These are phyloP conservation scores for Mycena venus DNA, from an alignment of 768 basidiomycete species.

Conservation along the genomic window DNA sequence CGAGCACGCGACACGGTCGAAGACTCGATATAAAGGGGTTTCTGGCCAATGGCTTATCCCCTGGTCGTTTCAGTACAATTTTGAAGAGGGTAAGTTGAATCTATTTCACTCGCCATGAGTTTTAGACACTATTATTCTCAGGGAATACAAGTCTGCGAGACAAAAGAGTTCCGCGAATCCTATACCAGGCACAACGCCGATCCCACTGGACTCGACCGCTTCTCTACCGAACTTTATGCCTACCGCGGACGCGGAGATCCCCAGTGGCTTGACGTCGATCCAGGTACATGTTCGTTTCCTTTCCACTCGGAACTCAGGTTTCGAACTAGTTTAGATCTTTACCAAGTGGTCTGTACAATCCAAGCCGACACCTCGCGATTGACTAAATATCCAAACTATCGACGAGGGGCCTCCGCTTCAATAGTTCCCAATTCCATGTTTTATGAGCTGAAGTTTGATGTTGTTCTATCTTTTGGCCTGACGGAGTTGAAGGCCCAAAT, in stretches of 20 bases:
- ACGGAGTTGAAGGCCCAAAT: slow-evolving; percentile 68
- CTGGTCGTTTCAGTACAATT: neutral
- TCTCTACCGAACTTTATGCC: slow-evolving; percentile 1
- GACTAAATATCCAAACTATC: neutral
- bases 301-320: neutral
- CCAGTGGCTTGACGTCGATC: slow-evolving; percentile 27
- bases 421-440: slow-evolving; percentile 27
- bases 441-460: slow-evolving; percentile 53
- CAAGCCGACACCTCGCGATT: slow-evolving; percentile 13
- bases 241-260: slow-evolving; percentile 18
- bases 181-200: neutral
- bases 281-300: neutral
- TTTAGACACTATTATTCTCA: slow-evolving; percentile 45
- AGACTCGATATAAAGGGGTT: neutral
- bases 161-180: neutral
- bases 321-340: neutral
- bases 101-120: neutral
- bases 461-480: slow-evolving; percentile 64
- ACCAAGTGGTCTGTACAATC: neutral
- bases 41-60: neutral
- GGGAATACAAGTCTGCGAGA: slow-evolving; percentile 46
- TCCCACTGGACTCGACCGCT: neutral
- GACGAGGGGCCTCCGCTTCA: no score
- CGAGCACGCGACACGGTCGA: neutral
- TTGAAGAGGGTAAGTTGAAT: neutral